Conservation (phyloP, 2,329 filamentous ascomycete species). For the Penicillium capsulatum region DNA sequence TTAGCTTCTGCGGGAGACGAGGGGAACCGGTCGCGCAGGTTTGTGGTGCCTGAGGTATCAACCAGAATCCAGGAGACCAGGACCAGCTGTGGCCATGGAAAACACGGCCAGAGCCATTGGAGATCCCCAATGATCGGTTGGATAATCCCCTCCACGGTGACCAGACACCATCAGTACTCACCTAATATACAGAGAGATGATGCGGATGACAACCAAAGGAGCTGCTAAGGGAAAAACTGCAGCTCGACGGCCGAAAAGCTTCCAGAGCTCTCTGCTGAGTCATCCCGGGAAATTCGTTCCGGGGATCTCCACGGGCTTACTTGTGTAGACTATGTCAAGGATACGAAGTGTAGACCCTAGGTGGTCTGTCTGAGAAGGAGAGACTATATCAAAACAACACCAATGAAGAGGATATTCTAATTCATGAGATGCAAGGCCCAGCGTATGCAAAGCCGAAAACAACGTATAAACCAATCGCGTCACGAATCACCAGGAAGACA, state of each 20-base stretch:
- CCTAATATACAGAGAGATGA: slow-evolving; percentile 15
- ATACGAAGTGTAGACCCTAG: too few relatives aligned
- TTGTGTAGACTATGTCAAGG: too few relatives aligned
- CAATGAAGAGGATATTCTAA: background rate
- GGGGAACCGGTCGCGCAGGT: slow-evolving; percentile 17
- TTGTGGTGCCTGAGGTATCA: slow-evolving; percentile 14
- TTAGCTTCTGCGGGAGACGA: slow-evolving; percentile 22
- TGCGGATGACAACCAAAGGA: slow-evolving; percentile 10
- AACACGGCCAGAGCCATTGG: background rate
- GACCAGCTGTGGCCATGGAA: slow-evolving; percentile 7
- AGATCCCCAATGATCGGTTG: background rate
- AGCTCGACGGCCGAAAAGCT: slow-evolving; percentile 21
- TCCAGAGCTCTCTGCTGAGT: slow-evolving; percentile 19
- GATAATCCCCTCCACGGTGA: background rate
- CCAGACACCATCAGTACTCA: slow-evolving; percentile 11
- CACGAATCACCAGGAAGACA: slow-evolving; percentile 5
- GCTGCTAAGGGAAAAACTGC: slow-evolving; percentile 21
- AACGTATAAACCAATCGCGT: background rate
- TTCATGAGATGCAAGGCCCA: slow-evolving; percentile 10
- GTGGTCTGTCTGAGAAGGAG: too few relatives aligned
- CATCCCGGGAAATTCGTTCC: slow-evolving; percentile 5
- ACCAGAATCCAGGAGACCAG: slow-evolving; percentile 5
- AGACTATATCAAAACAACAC: too few relatives aligned
- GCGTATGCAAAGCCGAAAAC: slow-evolving; percentile 3
- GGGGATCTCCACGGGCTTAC: background rate